Percentiles rank a stretch among this genome's conserved stretches.
Conservation (phyloP, 148 eudicot species). For the Euryodendron excelsum region DNA sequence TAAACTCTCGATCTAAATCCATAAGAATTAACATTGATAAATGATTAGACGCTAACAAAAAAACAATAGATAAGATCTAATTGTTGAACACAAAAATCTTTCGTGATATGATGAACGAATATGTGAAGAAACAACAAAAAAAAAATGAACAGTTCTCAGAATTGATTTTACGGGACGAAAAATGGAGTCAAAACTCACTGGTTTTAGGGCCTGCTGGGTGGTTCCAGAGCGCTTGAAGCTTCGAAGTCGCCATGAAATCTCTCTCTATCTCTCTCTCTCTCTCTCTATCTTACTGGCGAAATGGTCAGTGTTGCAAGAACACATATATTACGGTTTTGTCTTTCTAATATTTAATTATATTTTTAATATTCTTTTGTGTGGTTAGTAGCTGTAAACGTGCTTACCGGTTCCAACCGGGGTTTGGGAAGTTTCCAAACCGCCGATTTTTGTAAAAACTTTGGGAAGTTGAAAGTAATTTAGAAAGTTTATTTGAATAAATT, state of each 20-base stretch:
- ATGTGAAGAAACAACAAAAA: neutral
- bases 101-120: neutral
- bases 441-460: no score
- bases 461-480: no score
- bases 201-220: slow-evolving; percentile 90
- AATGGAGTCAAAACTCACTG: slow-evolving; percentile 26
- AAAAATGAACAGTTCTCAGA: neutral
- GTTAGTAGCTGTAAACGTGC: no score
- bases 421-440: no score
- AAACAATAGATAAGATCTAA: slow-evolving; percentile 8
- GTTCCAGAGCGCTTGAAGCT: slow-evolving; percentile 66
- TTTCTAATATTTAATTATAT: no score
- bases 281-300: slow-evolving; percentile 4
- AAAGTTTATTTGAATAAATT: no score
- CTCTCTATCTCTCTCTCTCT: slow-evolving; percentile 16
- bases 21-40: neutral
- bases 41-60: neutral
- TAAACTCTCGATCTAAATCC: neutral
- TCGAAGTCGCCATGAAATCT: slow-evolving; percentile 49
- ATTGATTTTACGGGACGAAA: neutral
- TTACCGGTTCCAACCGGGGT: no score
- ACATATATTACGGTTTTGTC: no score
- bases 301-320: neutral
- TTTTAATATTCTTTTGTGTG: no score
- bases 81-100: neutral